Percentiles rank a stretch among this genome's conserved stretches.
These are phyloP conservation scores for Mucor plumbeus DNA, from an alignment of 371 early-diverging fungal species.

Conservation along the genomic window DNA sequence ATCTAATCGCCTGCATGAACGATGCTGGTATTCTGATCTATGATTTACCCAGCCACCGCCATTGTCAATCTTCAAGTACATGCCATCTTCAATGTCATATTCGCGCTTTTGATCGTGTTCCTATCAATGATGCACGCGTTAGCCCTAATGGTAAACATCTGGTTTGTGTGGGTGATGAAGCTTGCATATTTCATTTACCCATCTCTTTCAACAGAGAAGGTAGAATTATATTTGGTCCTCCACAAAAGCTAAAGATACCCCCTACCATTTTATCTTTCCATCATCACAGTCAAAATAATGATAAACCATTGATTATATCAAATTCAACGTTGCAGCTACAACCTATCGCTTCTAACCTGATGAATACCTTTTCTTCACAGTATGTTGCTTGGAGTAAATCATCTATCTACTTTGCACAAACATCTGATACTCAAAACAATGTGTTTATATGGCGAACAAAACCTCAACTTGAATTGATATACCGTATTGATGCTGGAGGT, in stretches of 20 bases:
- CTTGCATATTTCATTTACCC: conserved; percentile 25
- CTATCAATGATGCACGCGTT: conserved; percentile 62
- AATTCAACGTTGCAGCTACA: background rate
- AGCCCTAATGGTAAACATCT: conserved; percentile 56
- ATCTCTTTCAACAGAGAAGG: conserved; percentile 22
- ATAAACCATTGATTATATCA: background rate
- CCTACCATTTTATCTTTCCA: background rate
- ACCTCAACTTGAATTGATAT: conserved; percentile 40
- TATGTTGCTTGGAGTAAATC: conserved; percentile 63
- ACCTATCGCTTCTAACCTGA: background rate
- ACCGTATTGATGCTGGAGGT: conserved; percentile 58
- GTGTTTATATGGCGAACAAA: conserved; percentile 60
- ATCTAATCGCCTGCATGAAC: conserved; percentile 51
- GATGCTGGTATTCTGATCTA: conserved; percentile 55
- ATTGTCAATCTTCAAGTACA: conserved; percentile 24
- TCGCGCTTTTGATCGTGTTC: conserved; percentile 47
- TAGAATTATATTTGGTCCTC: conserved; percentile 17
- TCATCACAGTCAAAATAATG: background rate
- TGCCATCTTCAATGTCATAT: conserved; percentile 39
- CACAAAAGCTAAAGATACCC: conserved; percentile 19
- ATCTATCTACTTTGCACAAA: conserved; percentile 61
- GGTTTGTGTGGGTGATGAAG: conserved; percentile 60
- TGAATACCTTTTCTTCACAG: conserved; percentile 45
- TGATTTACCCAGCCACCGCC: conserved; percentile 43
- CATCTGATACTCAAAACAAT: conserved; percentile 54